These are phyloP conservation scores for Moesziomyces globuligerus DNA, from an alignment of 1,284 basidiomycete species.

Conservation along the genomic window DNA sequence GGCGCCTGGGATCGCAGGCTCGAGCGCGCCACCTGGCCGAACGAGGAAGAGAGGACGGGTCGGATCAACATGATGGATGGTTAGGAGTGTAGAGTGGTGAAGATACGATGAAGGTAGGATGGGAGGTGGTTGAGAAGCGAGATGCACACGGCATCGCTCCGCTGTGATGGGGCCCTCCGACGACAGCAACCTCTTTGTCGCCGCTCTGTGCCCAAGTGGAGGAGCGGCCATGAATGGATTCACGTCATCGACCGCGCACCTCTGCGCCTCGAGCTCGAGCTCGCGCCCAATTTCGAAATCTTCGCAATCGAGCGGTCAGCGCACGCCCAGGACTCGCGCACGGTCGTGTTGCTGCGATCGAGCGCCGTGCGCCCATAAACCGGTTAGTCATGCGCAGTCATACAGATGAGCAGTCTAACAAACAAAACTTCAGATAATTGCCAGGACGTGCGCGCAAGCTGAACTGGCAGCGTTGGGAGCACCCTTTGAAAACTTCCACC, in stretches of 20 bases:
- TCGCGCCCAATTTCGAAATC: not conserved
- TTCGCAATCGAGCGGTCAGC: not conserved
- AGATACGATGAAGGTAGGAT: not conserved
- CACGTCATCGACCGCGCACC: conserved; percentile 18
- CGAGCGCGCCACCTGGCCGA: conserved; percentile 47
- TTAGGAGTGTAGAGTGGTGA: not conserved
- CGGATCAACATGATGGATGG: conserved; percentile 45
- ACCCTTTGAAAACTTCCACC: no score
- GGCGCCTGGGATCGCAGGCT: conserved; percentile 45
- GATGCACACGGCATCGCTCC: not conserved
- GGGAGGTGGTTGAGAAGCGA: not conserved
- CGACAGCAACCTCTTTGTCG: not conserved
- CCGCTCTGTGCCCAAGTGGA: conserved; percentile 6
- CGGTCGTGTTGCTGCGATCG: not conserved
- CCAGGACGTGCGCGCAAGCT: not conserved
- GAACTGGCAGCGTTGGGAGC: no score
- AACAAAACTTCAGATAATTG: no score
- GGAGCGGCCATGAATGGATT: conserved; percentile 4
- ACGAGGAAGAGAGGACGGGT: conserved; percentile 42
- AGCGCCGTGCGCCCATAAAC: not conserved
- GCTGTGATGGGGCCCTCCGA: not conserved
- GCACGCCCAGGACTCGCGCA: not conserved
- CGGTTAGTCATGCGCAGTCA: not conserved
- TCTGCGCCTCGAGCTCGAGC: no score
- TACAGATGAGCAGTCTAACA: not conserved